Evolutionary conservation across 2,329 filamentous ascomycete species (phyloP), one percentile per base, ranked within the genome.

Genomic region (Colletotrichum endophyticum): DNA sequence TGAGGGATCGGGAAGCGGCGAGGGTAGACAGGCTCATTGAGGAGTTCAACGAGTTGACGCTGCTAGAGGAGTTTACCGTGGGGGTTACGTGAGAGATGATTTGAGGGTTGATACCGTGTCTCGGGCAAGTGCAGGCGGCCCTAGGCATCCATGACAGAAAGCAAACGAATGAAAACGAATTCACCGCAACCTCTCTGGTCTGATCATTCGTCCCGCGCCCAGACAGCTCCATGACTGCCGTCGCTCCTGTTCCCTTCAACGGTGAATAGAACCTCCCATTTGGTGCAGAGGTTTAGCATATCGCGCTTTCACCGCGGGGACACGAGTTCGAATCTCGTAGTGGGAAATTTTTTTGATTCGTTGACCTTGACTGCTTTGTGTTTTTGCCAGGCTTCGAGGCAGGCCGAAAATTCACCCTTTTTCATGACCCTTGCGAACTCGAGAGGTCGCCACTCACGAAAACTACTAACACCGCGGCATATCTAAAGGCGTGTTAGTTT

Each of bases 1-100:
- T 84, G 69, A 82, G 79, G 16, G 79, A 86, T 27, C 84, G 83
- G 4, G 80, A 80, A 32, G 80, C 80, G 19, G 84, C 84, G 8
- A 82, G 75, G 19, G 82, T 81, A 15, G 84, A 86, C 66, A 82
- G 78, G 11, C 64, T 86, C 22, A 84, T 85, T 1, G 75, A 68
- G 6, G 79, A 81, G 30, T 85, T 86, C 61, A 82, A 83, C 36
- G 81, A 81, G 64, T 44, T 76, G 59, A 74, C 64, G 9, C 44
- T 74, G 15, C 36, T 76, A 8, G 74, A 76, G 12, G 74, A 74
- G 7, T 76, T 74, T n/a, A 76, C 74, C 11, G 39, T 70, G 4
- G 74, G 74, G 7, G 28, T 76, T n/a, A 59, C 66, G 11, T 76
- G 32, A 73, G 19, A 8, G 28, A 8, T 28, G 28, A 28, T 28